phyloP scores from a whole-genome alignment of 164 flowering plant genomes.

The Pachysandra terminalis region DNA sequence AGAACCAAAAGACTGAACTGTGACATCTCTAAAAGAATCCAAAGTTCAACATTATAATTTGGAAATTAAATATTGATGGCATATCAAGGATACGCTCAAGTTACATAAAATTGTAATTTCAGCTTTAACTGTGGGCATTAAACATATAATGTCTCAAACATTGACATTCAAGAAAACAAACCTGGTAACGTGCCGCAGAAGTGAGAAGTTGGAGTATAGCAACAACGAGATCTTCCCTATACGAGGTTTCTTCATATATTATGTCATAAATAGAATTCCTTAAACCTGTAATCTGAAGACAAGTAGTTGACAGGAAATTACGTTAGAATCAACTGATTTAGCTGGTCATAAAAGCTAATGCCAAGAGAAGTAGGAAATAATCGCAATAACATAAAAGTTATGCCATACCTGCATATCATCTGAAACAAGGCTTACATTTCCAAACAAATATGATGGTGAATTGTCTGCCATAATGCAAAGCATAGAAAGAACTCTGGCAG shows the following conservation, averaged over 20 bases:
- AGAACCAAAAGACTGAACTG: not conserved
- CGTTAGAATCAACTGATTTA: not conserved
- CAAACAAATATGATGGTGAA: conserved; percentile 36
- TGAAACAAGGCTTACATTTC: conserved; percentile 49
- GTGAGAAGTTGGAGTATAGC: conserved; percentile 55
- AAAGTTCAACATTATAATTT: not conserved
- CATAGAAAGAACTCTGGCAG: conserved; percentile 61
- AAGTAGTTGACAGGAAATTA: conserved; percentile 12
- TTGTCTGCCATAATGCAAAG: conserved; percentile 50
- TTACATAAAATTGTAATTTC: not conserved
- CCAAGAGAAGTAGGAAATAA: not conserved
- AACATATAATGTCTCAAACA: not conserved
- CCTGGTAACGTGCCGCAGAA: conserved; percentile 87
- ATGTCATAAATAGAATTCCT: conserved; percentile 38
- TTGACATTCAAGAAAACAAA: conserved; percentile 21
- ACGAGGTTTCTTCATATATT: conserved; percentile 38
- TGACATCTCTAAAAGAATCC: not conserved
- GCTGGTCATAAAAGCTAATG: not conserved
- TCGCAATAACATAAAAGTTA: not conserved
- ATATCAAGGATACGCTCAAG: not conserved
- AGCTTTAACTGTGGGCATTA: not conserved
- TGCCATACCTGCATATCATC: conserved; percentile 69
- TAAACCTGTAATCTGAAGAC: conserved; percentile 55
- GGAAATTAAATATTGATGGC: not conserved
- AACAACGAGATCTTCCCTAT: conserved; percentile 58